Base-by-base conservation (phyloP, 192 early-diverging fungal species). In the Radiomyces spectabilis region DNA sequence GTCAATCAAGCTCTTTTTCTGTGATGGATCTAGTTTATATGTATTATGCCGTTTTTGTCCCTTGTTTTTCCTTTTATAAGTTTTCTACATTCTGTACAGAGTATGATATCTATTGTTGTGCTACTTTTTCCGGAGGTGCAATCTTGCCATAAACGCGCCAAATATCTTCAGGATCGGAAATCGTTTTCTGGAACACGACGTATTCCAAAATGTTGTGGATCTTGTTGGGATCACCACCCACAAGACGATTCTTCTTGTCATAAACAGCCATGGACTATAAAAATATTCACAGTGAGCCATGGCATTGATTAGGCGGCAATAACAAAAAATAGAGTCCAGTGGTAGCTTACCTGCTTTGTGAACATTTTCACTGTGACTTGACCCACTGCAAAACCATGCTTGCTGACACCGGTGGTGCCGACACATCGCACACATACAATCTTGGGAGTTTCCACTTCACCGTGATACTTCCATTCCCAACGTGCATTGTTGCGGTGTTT, bases 101-200 rank as follows among this genome's bases (percentile, higher is more conserved):
- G n/a, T n/a, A n/a, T n/a, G n/a, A 35, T 35, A 5, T 35, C 13
- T 8, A 35, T 40, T 41, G 25, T 19, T 42, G 21, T 2, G 46
- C n/a, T 24, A 58, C 30, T 38, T 59, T 57, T 22, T 63, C 55
- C 16, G 67, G 57, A 3, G 66, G 26, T 10, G 73, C 47, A 33
- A 83, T 59, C 65, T 84, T 84, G 51, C 83, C 83, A 50, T 80
- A 80, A 32, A 88, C 78, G 38, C 44, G 58, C 85, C 85, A 88
- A 33, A 73, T 75, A 21, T 78, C 78, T 4, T 64, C 61, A n/a
- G 69, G 65, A 35, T 86, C 79, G 1, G 73, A 65, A 26, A 88
- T 65, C 10, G 72, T 59, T 27, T 82, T 63, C 58, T 86, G 85
- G 62, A 85, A 82, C 3, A 86, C 84, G 41, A 86, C 63, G 52